Evolutionary conservation across 2,329 filamentous ascomycete genomes (phyloP), one percentile per base, ranked within the genome.

Genomic region (Stagonosporopsis chrysanthemi): DNA sequence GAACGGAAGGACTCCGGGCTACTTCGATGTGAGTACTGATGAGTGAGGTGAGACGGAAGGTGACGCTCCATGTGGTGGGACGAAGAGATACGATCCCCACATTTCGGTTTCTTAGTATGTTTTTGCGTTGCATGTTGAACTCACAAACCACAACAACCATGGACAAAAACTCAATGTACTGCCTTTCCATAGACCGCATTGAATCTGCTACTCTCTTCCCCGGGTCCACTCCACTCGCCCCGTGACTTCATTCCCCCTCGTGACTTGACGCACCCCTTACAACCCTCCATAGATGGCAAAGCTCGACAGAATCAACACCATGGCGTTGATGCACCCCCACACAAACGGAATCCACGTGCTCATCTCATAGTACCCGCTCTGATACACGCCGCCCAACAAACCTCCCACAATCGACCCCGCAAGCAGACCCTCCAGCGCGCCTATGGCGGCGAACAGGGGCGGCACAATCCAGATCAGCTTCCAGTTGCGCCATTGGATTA

Each of bases 261-360:
- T 19, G 19, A 19, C 19, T 19, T 19, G 19, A 19, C 19, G 19
- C 19, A 19, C 24, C 24, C 24, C 4, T 8, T 46, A 97, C 60
- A 97, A 82, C 36, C 91, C 92, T 45, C 92, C 92, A 72, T 96
- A 92, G 48, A 96, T 93, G n/a, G 92, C 91, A 75, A 97, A 97
- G 4, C 91, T 95, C 5, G 92, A 95, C 61, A 96, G 81, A 46
- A 97, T 87, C 42, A 97, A 80, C 28, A 96, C 84, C 43, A 97
- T 76, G 9, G 94, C 88, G 74, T 92, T 96, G 75, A 94, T 89
- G 71, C 91, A 84, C 1, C 87, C 91, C 93, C 93, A 97, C 22
- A 93, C 84, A 70, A 95, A 90, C 0, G 93, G 93, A 48, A 96
- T 90, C 92, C 92, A 97, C 0, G 93, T 97, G 42, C 92, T 94